These are phyloP conservation scores for Kwoniella sp. DNA, from an alignment of 768 basidiomycete species.

Conservation along the genomic window DNA sequence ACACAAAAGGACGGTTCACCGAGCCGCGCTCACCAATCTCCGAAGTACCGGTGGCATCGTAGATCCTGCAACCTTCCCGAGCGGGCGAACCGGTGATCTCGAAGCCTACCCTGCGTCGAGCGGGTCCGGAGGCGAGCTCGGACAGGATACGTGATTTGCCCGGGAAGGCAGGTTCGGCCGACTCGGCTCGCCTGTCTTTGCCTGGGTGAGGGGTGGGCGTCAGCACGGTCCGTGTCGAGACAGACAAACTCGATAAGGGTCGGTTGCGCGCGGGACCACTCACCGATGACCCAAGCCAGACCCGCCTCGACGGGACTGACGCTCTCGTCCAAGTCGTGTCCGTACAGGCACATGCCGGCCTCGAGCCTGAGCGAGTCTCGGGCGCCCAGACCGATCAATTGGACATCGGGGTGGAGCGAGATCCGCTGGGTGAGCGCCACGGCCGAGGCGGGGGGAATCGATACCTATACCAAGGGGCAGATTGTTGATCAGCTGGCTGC, in stretches of 20 bases:
- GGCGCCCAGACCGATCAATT: constrained; percentile 83
- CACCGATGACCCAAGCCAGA: constrained; percentile 87
- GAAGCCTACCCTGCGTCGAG: constrained; percentile 73
- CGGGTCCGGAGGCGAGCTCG: constrained; percentile 75
- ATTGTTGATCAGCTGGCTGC: neutral
- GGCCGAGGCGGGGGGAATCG: constrained; percentile 74
- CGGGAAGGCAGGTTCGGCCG: constrained; percentile 46
- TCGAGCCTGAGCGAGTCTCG: constrained; percentile 91
- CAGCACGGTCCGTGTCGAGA: neutral
- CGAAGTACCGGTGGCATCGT: constrained; percentile 57
- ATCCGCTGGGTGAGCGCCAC: constrained; percentile 65
- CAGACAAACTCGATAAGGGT: neutral
- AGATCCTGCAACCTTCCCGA: constrained; percentile 78
- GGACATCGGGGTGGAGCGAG: constrained; percentile 62
- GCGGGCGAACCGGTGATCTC: constrained; percentile 80
- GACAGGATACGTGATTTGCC: constrained; percentile 58
- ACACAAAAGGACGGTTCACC: too few relatives aligned
- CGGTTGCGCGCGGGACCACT: constrained; percentile 33
- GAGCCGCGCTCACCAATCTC: constrained; percentile 58
- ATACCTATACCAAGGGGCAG: constrained; percentile 65
- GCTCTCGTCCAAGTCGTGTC: constrained; percentile 83
- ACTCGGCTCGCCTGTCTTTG: constrained; percentile 67
- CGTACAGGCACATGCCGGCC: constrained; percentile 95
- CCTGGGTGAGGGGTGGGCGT: constrained; percentile 53
- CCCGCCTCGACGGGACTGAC: constrained; percentile 87